Conservation (phyloP, 257 asterid species). For the Jasminum sambac region DNA sequence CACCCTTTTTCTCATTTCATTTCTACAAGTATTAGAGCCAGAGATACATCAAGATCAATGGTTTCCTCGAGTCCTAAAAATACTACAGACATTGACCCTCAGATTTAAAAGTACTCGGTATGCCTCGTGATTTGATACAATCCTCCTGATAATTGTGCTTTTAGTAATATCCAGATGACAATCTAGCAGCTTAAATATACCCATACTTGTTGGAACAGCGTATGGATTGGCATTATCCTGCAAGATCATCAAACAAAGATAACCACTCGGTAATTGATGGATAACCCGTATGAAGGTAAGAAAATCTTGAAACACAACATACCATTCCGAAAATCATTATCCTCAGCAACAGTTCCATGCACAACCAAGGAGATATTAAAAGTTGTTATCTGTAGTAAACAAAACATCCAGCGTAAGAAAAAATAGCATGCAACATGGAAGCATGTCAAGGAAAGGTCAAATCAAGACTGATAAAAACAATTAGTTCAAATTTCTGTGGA, state of each 20-base stretch:
- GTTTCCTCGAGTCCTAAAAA: slow-evolving; percentile 9
- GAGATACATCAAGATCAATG: background rate
- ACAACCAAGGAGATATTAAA: slow-evolving; percentile 82
- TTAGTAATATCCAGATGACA: slow-evolving; percentile 92
- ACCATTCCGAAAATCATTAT: slow-evolving; percentile 84
- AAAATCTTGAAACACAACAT: slow-evolving; percentile 20
- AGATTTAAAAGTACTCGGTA: slow-evolving; percentile 58
- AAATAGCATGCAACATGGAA: background rate
- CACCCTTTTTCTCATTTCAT: slow-evolving; percentile 87
- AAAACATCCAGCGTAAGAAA: slow-evolving; percentile 16
- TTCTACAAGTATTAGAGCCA: slow-evolving; percentile 41
- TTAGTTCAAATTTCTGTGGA: too few species aligned
- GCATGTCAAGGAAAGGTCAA: too few species aligned
- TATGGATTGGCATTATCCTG: slow-evolving; percentile 75
- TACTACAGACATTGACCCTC: slow-evolving; percentile 7
- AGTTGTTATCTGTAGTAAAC: slow-evolving; percentile 73
- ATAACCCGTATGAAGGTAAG: background rate
- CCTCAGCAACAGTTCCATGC: slow-evolving; percentile 85
- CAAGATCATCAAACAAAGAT: slow-evolving; percentile 25
- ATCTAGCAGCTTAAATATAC: slow-evolving; percentile 65
- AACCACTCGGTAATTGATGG: slow-evolving; percentile 13
- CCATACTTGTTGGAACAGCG: slow-evolving; percentile 68
- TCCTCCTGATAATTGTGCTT: slow-evolving; percentile 89
- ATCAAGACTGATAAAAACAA: too few species aligned
- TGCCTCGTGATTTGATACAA: slow-evolving; percentile 87